Percentiles rank a stretch among this genome's conserved stretches.
Evolutionary conservation across 768 basidiomycete genomes (phyloP).

Genomic region (Leccinum disarticulatum): DNA sequence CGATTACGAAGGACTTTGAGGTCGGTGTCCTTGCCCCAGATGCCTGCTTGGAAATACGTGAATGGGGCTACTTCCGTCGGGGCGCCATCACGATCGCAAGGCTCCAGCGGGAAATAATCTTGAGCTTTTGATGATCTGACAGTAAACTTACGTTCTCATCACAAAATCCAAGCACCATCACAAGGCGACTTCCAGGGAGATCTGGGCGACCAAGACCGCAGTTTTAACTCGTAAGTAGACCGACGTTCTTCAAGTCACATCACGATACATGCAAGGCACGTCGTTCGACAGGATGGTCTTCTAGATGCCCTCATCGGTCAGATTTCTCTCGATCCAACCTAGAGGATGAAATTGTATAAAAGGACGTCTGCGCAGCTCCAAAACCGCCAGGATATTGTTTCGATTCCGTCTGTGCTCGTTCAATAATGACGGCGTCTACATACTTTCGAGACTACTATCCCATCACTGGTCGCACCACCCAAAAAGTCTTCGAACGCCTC

Average conservation of each 20-base stretch:
- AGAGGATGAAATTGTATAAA: constrained; percentile 5
- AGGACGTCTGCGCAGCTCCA: background rate
- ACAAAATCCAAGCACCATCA: background rate
- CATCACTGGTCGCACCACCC: constrained; percentile 19
- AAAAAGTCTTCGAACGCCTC: constrained; percentile 21
- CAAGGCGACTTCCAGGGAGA: background rate
- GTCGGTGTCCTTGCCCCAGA: background rate
- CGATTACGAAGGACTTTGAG: background rate
- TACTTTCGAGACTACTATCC: constrained; percentile 18
- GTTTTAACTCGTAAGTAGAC: background rate
- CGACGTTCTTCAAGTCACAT: background rate
- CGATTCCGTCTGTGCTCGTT: background rate
- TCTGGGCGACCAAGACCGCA: no score
- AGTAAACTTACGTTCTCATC: no score
- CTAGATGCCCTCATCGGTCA: background rate
- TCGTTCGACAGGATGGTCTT: background rate
- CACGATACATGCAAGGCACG: background rate
- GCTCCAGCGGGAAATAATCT: background rate
- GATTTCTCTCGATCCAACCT: background rate
- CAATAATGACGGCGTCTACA: background rate
- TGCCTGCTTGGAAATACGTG: no score
- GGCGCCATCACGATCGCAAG: background rate
- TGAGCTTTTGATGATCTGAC: background rate
- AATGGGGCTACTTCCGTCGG: no score
- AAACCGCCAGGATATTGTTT: background rate